phyloP scores from a whole-genome alignment of 164 flowering plant genomes.

The Buxus sempervirens region DNA sequence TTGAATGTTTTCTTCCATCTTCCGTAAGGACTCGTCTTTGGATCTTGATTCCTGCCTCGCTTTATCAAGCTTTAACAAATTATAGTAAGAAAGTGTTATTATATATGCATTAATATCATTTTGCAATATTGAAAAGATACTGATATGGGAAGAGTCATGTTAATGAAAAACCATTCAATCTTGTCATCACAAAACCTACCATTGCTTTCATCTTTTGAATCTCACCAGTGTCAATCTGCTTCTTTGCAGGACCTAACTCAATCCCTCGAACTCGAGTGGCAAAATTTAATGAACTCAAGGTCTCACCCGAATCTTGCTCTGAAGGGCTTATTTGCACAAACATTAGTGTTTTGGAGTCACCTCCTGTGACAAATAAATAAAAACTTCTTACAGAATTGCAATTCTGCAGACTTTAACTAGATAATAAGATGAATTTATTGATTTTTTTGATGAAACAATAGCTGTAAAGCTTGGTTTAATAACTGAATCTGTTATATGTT shows the following conservation, averaged over 20 bases:
- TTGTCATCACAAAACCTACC: conserved; percentile 34
- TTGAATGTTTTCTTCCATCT: conserved; percentile 68
- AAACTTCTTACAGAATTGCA: not conserved
- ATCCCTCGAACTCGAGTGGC: conserved; percentile 84
- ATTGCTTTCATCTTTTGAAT: conserved; percentile 63
- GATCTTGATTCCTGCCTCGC: conserved; percentile 58
- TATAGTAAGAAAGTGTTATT: not conserved
- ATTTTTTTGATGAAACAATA: too few species aligned
- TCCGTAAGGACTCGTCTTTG: conserved; percentile 65
- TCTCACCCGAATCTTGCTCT: conserved; percentile 72
- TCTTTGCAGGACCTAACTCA: conserved; percentile 80
- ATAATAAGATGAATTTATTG: too few species aligned
- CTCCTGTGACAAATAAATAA: conserved; percentile 46
- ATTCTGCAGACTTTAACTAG: too few species aligned
- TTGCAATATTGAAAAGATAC: not conserved
- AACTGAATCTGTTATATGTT: not conserved
- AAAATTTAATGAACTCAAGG: conserved; percentile 83
- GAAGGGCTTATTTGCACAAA: conserved; percentile 93
- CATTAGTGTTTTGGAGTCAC: conserved; percentile 85
- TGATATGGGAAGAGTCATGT: too few species aligned
- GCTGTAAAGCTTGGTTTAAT: too few species aligned
- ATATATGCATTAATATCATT: not conserved
- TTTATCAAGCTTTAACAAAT: conserved; percentile 59
- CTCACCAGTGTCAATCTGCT: conserved; percentile 72
- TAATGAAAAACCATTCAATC: not conserved